Conservation (phyloP, 1,139 yeast species). For the Zygosaccharomyces sapae region DNA sequence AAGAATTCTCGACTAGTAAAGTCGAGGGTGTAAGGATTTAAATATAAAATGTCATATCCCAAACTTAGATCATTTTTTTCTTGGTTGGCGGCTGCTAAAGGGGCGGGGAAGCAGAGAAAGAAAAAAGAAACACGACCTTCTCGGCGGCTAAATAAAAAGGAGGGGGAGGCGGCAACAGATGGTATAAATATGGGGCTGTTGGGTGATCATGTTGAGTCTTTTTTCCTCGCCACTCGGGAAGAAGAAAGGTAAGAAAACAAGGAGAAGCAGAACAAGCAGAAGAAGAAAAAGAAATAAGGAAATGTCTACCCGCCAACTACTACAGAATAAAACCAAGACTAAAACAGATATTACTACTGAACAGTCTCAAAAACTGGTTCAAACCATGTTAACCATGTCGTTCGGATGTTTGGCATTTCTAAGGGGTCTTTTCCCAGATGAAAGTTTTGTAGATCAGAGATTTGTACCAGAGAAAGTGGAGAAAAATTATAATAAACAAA, state of each 20-base stretch:
- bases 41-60: neutral
- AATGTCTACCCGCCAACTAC: slow-evolving; percentile 31
- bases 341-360: slow-evolving; percentile 28
- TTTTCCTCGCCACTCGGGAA: neutral
- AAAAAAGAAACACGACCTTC: no score
- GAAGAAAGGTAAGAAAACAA: neutral
- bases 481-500: slow-evolving; percentile 28
- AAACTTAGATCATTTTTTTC: neutral
- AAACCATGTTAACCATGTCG: slow-evolving; percentile 45
- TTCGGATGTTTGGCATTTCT: slow-evolving; percentile 51
- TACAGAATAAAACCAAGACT: slow-evolving; percentile 20
- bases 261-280: neutral
- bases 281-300: no score
- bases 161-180: neutral
- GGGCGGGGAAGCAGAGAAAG: neutral
- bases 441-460: slow-evolving; percentile 43
- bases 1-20: neutral
- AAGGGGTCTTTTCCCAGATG: slow-evolving; percentile 50
- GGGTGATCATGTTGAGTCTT: neutral
- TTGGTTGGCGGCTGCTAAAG: neutral
- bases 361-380: slow-evolving; percentile 42
- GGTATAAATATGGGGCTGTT: neutral
- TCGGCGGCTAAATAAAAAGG: neutral
- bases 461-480: slow-evolving; percentile 39
- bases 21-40: neutral